Percentiles rank a stretch among this genome's conserved stretches.
Evolutionary conservation across 2,329 filamentous ascomycete species (phyloP).

Genomic region (Xylariaceae sp.): DNA sequence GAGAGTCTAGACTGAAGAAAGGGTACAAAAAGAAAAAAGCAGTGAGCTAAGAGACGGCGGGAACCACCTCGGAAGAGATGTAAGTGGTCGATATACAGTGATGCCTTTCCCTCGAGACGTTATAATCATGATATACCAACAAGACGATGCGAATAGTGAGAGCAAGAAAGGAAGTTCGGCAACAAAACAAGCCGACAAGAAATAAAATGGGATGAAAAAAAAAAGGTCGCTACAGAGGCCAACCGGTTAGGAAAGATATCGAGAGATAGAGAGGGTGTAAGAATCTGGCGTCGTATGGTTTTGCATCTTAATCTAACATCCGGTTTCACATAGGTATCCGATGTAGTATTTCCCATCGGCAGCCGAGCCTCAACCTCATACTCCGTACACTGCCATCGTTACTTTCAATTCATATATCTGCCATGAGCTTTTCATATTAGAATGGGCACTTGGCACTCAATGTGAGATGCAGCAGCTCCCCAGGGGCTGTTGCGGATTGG

Average conservation of each 20-base stretch:
- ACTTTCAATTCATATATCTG: background rate
- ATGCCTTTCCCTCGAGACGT: too few relatives aligned
- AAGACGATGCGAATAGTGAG: background rate
- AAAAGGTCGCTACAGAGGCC: slow-evolving; percentile 5
- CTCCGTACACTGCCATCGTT: background rate
- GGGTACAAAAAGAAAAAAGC: background rate
- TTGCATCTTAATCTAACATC: slow-evolving; percentile 10
- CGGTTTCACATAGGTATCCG: slow-evolving; percentile 15
- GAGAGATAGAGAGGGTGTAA: slow-evolving; percentile 3
- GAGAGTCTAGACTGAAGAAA: background rate
- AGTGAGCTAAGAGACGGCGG: slow-evolving; percentile 4
- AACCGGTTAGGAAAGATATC: slow-evolving; percentile 1
- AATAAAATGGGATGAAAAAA: slow-evolving; percentile 5
- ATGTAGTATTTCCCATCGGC: background rate
- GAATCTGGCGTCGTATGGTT: slow-evolving; percentile 7
- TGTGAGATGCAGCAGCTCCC: slow-evolving; percentile 1
- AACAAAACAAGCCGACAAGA: slow-evolving; percentile 14
- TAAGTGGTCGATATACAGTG: slow-evolving; percentile 1
- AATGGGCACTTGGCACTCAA: background rate
- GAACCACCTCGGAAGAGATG: slow-evolving; percentile 3
- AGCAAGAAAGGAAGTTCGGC: slow-evolving; percentile 1
- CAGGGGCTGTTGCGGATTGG: slow-evolving; percentile 8
- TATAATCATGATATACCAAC: too few relatives aligned
- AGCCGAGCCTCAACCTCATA: slow-evolving; percentile 7
- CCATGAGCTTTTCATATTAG: background rate